These are phyloP conservation scores for Cadophora sp. DNA, from an alignment of 2,329 filamentous ascomycete genomes.

Conservation along the genomic window DNA sequence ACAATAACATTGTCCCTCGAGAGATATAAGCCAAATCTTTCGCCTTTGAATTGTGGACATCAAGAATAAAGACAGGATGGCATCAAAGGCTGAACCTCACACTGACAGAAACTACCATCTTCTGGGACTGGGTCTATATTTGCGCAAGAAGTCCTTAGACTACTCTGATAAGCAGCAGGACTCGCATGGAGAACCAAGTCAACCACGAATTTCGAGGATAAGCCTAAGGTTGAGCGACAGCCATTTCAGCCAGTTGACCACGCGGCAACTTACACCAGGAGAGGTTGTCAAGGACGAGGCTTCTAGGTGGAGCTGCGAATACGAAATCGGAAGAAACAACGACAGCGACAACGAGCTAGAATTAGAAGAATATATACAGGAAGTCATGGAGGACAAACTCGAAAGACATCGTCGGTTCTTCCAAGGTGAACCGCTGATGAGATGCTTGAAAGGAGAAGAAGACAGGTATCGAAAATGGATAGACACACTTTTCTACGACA, in stretches of 20 bases:
- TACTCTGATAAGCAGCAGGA: no score
- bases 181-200: no score
- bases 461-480: conserved; percentile 17
- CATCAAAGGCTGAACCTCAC: background rate
- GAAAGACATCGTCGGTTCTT: conserved; percentile 32
- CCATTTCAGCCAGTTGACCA: background rate
- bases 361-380: conserved; percentile 7
- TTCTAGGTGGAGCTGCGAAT: conserved; percentile 12
- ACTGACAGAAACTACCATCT: no score
- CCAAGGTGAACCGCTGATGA: conserved; percentile 28
- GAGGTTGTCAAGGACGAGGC: background rate
- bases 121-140: background rate
- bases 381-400: conserved; percentile 29
- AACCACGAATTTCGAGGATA: no score
- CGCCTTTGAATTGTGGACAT: background rate
- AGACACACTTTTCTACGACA: conserved; percentile 18
- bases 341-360: background rate
- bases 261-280: background rate
- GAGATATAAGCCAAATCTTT: background rate
- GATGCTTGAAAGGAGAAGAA: conserved; percentile 29
- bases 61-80: background rate
- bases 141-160: background rate
- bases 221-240: background rate
- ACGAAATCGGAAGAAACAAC: background rate
- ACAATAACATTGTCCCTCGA: background rate